phyloP scores from a whole-genome alignment of 495 filamentous ascomycete genomes.

The Hypoxylon fragiforme region DNA sequence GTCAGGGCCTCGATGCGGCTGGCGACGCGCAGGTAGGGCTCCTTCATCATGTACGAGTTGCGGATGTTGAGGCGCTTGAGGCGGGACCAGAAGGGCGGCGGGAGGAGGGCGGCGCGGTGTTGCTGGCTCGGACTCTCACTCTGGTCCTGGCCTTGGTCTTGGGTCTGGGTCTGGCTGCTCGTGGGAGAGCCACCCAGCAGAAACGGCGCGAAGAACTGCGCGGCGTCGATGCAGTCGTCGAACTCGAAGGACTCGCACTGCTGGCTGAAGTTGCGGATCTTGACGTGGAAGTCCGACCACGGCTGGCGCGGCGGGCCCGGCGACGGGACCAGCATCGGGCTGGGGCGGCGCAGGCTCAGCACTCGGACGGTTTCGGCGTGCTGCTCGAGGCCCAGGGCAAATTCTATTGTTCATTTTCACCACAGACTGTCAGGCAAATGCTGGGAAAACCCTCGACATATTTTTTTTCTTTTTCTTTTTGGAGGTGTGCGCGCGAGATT shows the following conservation, averaged over 20 bases:
- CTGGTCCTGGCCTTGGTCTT: too few species aligned
- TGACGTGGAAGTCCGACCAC: conserved; percentile 17
- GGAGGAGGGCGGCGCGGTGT: too few species aligned
- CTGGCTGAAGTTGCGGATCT: conserved; percentile 22
- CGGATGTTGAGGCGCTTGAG: conserved; percentile 26
- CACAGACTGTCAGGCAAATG: too few species aligned
- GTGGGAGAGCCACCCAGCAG: too few species aligned
- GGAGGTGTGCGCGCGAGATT: too few species aligned
- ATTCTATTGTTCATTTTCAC: conserved; percentile 4
- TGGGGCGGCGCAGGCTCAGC: conserved; percentile 20
- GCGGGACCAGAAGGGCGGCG: conserved; percentile 19
- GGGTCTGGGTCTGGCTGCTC: too few species aligned
- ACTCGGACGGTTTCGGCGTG: conserved; percentile 15
- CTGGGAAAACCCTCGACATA: too few species aligned
- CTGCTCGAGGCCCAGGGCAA: conserved; percentile 19
- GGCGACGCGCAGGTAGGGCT: conserved; percentile 25
- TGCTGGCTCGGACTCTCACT: too few species aligned
- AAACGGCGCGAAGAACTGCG: conserved; percentile 27
- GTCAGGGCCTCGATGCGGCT: conserved; percentile 17
- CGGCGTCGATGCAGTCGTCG: conserved; percentile 31
- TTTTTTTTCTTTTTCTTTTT: too few species aligned
- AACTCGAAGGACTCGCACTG: conserved; percentile 31
- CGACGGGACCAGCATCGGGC: conserved; percentile 15
- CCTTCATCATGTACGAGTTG: conserved; percentile 33
- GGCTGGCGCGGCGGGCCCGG: conserved; percentile 10